Conservation (phyloP, 805 yeast species). For the Yamadazyma paraphyllophila region DNA sequence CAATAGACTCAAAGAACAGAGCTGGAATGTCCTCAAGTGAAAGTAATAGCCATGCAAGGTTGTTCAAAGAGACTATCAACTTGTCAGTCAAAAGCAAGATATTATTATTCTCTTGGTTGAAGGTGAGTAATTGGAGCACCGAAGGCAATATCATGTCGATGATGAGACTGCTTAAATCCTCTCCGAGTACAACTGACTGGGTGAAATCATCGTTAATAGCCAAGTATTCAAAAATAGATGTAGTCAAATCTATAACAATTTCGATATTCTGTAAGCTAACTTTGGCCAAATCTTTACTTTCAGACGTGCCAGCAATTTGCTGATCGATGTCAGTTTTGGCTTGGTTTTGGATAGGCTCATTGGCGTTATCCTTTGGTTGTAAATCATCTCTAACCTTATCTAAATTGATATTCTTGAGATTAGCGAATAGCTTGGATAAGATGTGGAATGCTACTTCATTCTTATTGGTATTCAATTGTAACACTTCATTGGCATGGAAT, state of each 20-base stretch:
- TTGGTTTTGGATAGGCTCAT: slow-evolving; percentile 27
- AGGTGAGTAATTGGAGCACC: slow-evolving; percentile 40
- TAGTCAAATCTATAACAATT: slow-evolving; percentile 67
- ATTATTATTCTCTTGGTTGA: slow-evolving; percentile 27
- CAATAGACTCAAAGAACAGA: slow-evolving; percentile 36
- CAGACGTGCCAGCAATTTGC: slow-evolving; percentile 27
- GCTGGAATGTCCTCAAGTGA: slow-evolving; percentile 31
- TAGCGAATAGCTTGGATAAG: slow-evolving; percentile 21
- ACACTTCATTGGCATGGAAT: slow-evolving; percentile 40
- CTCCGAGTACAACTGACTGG: slow-evolving; percentile 21
- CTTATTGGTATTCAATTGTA: slow-evolving; percentile 18
- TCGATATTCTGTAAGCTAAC: slow-evolving; percentile 63
- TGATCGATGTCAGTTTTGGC: slow-evolving; percentile 22
- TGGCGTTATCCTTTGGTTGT: slow-evolving; percentile 34
- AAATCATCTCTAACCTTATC: slow-evolving; percentile 25
- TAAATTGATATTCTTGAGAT: slow-evolving; percentile 28
- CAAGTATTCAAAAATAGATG: slow-evolving; percentile 66
- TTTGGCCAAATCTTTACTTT: slow-evolving; percentile 45
- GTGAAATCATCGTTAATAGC: slow-evolving; percentile 29
- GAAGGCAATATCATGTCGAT: slow-evolving; percentile 22
- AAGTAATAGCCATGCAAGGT: slow-evolving; percentile 59
- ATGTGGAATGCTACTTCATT: slow-evolving; percentile 19
- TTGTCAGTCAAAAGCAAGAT: slow-evolving; percentile 47
- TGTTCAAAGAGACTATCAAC: slow-evolving; percentile 66
- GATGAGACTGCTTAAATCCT: slow-evolving; percentile 19